Percentiles rank a stretch among this genome's conserved stretches.
Conservation (phyloP, 1,139 yeast genomes). For the Pichia sp. region DNA sequence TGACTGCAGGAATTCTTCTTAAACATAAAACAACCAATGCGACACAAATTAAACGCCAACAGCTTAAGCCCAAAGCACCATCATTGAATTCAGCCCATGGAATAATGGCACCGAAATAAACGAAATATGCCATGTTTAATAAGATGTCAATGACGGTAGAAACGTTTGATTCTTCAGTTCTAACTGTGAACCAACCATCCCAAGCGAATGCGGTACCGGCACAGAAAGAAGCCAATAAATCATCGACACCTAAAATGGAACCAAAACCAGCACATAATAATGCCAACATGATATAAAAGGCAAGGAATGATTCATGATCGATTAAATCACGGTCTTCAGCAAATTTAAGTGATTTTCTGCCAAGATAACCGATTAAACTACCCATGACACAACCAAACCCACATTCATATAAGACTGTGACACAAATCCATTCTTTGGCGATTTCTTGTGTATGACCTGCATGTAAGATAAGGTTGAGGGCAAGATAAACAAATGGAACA, state of each 20-base stretch:
- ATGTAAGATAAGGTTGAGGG: conserved; percentile 66
- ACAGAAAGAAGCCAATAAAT: conserved; percentile 86
- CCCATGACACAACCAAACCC: conserved; percentile 82
- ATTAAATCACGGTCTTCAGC: conserved; percentile 76
- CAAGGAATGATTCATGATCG: conserved; percentile 92
- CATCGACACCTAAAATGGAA: conserved; percentile 89
- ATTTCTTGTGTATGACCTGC: conserved; percentile 66
- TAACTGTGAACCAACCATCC: conserved; percentile 91
- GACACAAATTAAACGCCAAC: conserved; percentile 82
- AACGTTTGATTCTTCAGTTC: conserved; percentile 89
- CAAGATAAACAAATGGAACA: conserved; percentile 84
- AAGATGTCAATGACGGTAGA: conserved; percentile 89
- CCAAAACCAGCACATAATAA: conserved; percentile 93
- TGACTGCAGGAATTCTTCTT: conserved; percentile 85
- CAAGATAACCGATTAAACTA: conserved; percentile 67
- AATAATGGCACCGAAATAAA: conserved; percentile 89
- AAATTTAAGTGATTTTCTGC: conserved; percentile 71
- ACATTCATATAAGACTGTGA: conserved; percentile 86
- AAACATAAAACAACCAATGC: conserved; percentile 83
- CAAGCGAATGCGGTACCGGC: conserved; percentile 97
- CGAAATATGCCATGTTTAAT: conserved; percentile 83
- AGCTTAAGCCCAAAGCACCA: conserved; percentile 60
- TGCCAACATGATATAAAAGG: conserved; percentile 84
- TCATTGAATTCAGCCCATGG: conserved; percentile 90
- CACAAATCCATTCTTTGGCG: conserved; percentile 79